These are phyloP conservation scores for Scleromitrula shiraiana DNA, from an alignment of 2,329 filamentous ascomycete genomes.

Conservation along the genomic window DNA sequence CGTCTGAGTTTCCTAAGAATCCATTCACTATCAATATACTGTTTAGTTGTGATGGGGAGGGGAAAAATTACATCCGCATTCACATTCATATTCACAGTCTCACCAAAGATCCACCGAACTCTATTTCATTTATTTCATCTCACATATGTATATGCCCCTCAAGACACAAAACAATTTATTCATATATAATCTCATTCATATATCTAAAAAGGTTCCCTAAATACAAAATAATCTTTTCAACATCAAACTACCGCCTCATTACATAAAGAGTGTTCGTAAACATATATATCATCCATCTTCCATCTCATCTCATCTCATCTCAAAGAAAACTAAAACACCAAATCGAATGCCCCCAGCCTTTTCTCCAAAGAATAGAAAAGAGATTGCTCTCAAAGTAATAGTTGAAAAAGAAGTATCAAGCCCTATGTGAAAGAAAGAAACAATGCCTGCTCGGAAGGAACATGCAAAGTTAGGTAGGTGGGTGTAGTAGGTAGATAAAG, in stretches of 20 bases:
- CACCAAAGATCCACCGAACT: no score
- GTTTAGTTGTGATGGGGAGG: no score
- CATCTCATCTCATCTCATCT: not conserved
- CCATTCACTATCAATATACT: no score
- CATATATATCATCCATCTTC: not conserved
- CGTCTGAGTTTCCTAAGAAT: no score
- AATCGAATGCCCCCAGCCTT: not conserved
- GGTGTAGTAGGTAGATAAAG: not conserved
- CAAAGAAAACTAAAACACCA: not conserved
- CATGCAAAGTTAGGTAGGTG: not conserved
- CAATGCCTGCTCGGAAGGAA: not conserved
- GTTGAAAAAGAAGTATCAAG: not conserved
- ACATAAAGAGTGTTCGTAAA: not conserved
- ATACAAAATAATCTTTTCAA: not conserved
- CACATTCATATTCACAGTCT: no score
- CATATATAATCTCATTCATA: not conserved
- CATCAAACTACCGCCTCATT: not conserved
- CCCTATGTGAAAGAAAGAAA: not conserved
- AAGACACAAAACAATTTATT: no score
- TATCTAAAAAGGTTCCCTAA: no score
- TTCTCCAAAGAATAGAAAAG: no score
- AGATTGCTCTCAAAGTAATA: not conserved
- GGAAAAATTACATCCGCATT: no score
- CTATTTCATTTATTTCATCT: no score
- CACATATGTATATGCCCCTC: no score